Percentiles rank a stretch among this genome's conserved stretches.
These are phyloP conservation scores for Smittium mucronatum DNA, from an alignment of 371 early-diverging fungal genomes.

Conservation along the genomic window DNA sequence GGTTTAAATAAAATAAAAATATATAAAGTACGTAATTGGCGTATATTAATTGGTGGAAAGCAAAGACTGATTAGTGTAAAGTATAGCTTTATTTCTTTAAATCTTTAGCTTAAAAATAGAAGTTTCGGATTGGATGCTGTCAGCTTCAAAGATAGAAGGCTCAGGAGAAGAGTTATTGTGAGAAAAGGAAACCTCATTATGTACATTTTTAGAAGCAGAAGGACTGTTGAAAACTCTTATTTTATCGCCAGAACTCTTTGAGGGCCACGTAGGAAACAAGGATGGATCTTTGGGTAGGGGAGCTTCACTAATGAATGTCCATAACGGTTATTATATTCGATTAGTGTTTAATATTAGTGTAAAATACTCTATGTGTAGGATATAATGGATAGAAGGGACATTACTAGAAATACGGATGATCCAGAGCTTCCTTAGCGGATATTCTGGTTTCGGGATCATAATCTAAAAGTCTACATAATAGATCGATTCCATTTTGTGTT, in stretches of 20 bases:
- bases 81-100: too few relatives aligned
- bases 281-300: constrained; percentile 85
- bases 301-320: constrained; percentile 74
- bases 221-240: constrained; percentile 8
- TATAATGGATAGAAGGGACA: constrained; percentile 78
- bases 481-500: constrained; percentile 48
- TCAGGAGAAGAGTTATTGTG: background rate
- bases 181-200: too few relatives aligned
- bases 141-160: background rate
- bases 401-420: constrained; percentile 67
- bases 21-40: too few relatives aligned
- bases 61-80: too few relatives aligned
- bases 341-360: too few relatives aligned
- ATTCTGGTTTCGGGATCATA: constrained; percentile 87
- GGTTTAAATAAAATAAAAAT: too few relatives aligned
- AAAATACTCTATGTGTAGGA: constrained; percentile 84
- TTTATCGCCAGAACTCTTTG: constrained; percentile 61
- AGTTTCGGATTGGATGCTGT: background rate
- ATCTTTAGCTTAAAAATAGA: background rate
- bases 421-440: constrained; percentile 74
- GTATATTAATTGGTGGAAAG: too few relatives aligned
- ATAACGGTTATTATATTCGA: too few relatives aligned
- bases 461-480: constrained; percentile 71
- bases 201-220: background rate
- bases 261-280: constrained; percentile 91